A percentile compares a stretch with the other conserved stretches of the same genome.
These are phyloP conservation scores for Naematelia encephala DNA, from an alignment of 768 basidiomycete species.

Conservation along the genomic window DNA sequence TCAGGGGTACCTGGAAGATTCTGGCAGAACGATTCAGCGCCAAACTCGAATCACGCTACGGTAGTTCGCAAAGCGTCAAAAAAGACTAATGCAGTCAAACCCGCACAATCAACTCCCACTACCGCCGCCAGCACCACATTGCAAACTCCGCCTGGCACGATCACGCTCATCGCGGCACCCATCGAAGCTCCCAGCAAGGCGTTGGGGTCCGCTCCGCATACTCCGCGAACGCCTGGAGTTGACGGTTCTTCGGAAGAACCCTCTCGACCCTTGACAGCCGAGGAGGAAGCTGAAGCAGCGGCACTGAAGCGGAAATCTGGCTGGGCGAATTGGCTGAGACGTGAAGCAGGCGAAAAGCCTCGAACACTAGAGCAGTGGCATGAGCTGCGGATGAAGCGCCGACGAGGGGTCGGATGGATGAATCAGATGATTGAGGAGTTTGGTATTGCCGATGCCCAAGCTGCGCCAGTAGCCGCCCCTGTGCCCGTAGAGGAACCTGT, in stretches of 20 bases:
- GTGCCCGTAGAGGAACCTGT: background rate
- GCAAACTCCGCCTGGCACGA: background rate
- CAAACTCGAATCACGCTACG: background rate
- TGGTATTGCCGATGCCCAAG: slow-evolving; percentile 9
- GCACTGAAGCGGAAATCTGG: slow-evolving; percentile 15
- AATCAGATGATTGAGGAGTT: slow-evolving; percentile 25
- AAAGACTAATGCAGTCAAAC: background rate
- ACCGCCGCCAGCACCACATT: background rate
- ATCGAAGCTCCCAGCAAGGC: background rate
- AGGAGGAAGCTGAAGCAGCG: background rate
- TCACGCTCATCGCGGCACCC: background rate
- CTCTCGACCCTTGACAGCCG: background rate
- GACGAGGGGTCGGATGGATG: slow-evolving; percentile 25
- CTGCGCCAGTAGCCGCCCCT: background rate
- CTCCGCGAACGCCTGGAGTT: background rate
- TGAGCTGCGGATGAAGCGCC: slow-evolving; percentile 20
- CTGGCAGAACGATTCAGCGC: background rate
- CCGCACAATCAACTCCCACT: background rate
- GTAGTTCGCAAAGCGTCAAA: background rate
- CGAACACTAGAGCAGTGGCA: slow-evolving; percentile 25
- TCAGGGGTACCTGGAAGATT: background rate
- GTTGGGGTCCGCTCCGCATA: background rate
- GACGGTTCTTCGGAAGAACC: background rate
- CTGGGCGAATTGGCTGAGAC: slow-evolving; percentile 27
- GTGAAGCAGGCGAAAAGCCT: slow-evolving; percentile 19